Evolutionary conservation across 179 eudicot genomes (phyloP).

Genomic region (Silene vulgaris): DNA sequence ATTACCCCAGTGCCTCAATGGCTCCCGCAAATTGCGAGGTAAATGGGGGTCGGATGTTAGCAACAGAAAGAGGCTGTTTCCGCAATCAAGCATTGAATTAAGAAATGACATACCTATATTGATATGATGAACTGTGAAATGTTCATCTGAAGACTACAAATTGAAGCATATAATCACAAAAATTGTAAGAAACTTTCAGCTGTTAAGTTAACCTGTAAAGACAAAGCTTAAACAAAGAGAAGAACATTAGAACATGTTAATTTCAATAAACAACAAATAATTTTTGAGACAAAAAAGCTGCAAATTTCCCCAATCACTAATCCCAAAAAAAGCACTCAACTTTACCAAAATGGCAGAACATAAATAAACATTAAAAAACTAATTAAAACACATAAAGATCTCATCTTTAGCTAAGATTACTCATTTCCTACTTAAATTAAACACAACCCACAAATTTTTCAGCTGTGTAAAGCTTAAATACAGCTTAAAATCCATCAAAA

Average conservation of each 20-base stretch:
- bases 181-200: not conserved
- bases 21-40: too few species aligned
- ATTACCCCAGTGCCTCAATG: too few species aligned
- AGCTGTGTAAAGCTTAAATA: conserved; percentile 8
- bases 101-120: conserved; percentile 22
- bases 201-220: conserved; percentile 14
- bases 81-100: not conserved
- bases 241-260: conserved; percentile 24
- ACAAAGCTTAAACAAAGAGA: conserved; percentile 19
- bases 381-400: conserved; percentile 21
- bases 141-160: conserved; percentile 23
- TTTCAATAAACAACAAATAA: conserved; percentile 10
- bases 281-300: conserved; percentile 22
- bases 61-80: too few species aligned
- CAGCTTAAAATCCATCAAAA: conserved; percentile 14
- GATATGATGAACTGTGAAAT: conserved; percentile 21
- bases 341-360: conserved; percentile 25
- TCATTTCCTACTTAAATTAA: conserved; percentile 5
- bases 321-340: conserved; percentile 34
- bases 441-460: conserved; percentile 16
- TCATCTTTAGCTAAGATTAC: conserved; percentile 5
- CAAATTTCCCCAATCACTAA: conserved; percentile 23
- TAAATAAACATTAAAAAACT: conserved; percentile 11
- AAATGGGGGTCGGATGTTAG: too few species aligned
- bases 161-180: not conserved